phyloP scores from a whole-genome alignment of 345 rosid species.

The Hibiscus syriacus region DNA sequence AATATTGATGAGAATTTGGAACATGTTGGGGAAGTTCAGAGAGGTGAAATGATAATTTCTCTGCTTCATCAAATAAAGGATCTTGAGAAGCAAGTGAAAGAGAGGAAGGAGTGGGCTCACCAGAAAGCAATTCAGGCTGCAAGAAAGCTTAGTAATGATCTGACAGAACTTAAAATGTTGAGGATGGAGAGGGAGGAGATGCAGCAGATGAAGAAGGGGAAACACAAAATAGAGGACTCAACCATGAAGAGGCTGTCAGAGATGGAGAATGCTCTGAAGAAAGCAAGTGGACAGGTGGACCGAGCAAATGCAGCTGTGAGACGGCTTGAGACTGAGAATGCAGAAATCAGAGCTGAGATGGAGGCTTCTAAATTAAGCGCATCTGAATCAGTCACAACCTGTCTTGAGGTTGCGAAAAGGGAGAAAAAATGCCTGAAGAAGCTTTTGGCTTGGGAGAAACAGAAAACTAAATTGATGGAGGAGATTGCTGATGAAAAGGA shows the following conservation, averaged over 20 bases:
- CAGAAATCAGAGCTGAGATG: conserved; percentile 89
- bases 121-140: conserved; percentile 99
- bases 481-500: conserved; percentile 66
- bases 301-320: conserved; percentile 67
- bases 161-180: conserved; percentile 71
- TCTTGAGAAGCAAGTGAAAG: conserved; percentile 72
- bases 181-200: conserved; percentile 82
- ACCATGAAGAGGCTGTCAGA: conserved; percentile 73
- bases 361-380: conserved; percentile 90
- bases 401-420: conserved; percentile 71
- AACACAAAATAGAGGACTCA: conserved; percentile 69
- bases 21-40: conserved; percentile 45
- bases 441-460: conserved; percentile 78
- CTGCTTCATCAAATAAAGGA: conserved; percentile 64
- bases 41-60: conserved; percentile 63
- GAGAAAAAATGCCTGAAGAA: conserved; percentile 77
- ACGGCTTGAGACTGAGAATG: conserved; percentile 80
- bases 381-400: conserved; percentile 66
- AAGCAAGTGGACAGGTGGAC: conserved; percentile 75
- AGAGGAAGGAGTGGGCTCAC: conserved; percentile 92
- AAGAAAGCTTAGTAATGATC: conserved; percentile 67
- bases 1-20: conserved; percentile 73
- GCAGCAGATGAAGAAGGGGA: conserved; percentile 71
- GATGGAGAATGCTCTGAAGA: conserved; percentile 82
- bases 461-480: conserved; percentile 67